Percentiles rank a stretch among this genome's conserved stretches.
These are phyloP conservation scores for Obba rivulosa DNA, from an alignment of 768 basidiomycete species.

Conservation along the genomic window DNA sequence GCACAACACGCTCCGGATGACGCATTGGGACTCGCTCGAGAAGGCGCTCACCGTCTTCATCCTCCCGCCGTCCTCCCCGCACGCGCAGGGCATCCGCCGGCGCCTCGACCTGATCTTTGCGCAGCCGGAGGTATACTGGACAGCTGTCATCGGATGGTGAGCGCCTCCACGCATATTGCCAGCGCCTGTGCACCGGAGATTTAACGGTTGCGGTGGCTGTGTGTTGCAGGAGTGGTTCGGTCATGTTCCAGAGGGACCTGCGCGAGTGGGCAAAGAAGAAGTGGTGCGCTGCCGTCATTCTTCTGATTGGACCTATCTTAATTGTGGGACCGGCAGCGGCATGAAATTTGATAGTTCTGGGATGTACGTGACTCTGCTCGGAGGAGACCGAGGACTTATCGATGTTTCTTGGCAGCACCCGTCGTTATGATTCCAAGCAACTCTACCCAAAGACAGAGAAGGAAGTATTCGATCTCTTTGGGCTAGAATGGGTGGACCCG, in stretches of 20 bases:
- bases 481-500: conserved; percentile 67
- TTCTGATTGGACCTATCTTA: neutral
- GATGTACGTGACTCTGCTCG: conserved; percentile 43
- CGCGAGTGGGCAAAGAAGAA: conserved; percentile 64
- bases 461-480: conserved; percentile 69
- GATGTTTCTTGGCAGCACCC: conserved; percentile 36
- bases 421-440: conserved; percentile 56
- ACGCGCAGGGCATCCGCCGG: conserved; percentile 43
- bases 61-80: conserved; percentile 39
- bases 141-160: conserved; percentile 85
- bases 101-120: conserved; percentile 85
- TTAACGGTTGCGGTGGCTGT: neutral
- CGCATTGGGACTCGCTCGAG: conserved; percentile 78
- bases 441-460: conserved; percentile 60
- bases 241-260: conserved; percentile 85
- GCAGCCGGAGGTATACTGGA: conserved; percentile 74
- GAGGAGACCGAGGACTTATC: neutral
- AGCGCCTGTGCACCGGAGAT: neutral
- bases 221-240: conserved; percentile 70
- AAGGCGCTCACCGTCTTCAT: conserved; percentile 79
- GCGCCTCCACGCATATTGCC: conserved; percentile 6
- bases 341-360: conserved; percentile 82
- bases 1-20: conserved; percentile 46
- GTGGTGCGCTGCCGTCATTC: conserved; percentile 32
- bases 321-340: conserved; percentile 39